Conservation (phyloP, 176 grass and related monocot genomes). For the Phoenix roebelenii region DNA sequence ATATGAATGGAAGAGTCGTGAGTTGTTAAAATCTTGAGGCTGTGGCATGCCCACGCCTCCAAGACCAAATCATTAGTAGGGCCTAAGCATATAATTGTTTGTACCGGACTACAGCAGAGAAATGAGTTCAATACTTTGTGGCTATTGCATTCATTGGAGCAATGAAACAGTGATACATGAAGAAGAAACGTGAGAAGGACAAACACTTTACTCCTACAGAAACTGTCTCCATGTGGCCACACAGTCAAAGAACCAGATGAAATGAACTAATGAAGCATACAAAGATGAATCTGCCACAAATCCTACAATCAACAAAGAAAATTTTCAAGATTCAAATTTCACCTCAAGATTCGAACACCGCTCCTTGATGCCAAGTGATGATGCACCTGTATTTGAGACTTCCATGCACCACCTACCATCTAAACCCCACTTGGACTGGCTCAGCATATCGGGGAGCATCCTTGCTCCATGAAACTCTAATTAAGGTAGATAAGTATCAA, state of each 20-base stretch:
- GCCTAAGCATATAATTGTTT: constrained; percentile 25
- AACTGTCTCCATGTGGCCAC: neutral
- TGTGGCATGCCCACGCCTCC: constrained; percentile 16
- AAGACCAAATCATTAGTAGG: constrained; percentile 67
- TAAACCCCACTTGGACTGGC: neutral
- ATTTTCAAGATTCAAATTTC: no score
- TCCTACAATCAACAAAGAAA: no score
- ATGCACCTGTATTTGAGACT: neutral
- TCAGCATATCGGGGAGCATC: no score
- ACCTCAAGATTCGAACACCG: no score
- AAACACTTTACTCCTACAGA: constrained; percentile 30
- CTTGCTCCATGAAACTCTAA: constrained; percentile 1
- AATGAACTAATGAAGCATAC: neutral
- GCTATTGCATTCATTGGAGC: constrained; percentile 34
- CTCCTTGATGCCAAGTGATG: neutral
- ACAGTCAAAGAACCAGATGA: neutral
- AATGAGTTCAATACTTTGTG: constrained; percentile 12
- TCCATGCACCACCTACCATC: constrained; percentile 2
- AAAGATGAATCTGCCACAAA: no score
- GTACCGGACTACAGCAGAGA: constrained; percentile 2
- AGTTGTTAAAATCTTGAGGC: constrained; percentile 1
- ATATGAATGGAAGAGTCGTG: constrained; percentile 2
- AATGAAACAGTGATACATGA: constrained; percentile 14
- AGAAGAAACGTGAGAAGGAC: neutral
- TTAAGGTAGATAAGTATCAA: no score